Evolutionary conservation across 2,329 filamentous ascomycete species (phyloP).

Genomic region (Cytospora leucostoma): DNA sequence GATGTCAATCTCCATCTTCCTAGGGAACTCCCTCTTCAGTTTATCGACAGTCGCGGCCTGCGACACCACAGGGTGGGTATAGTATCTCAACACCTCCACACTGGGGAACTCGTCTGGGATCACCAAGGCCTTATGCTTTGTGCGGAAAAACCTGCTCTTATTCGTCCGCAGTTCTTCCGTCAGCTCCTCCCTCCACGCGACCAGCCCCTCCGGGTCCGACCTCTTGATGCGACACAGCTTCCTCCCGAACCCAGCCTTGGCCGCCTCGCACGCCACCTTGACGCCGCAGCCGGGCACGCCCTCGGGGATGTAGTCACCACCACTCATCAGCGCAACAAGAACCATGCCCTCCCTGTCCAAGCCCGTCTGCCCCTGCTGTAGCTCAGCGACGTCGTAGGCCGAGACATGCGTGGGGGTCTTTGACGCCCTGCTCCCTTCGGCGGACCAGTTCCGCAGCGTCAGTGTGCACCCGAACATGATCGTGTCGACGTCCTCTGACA

Average conservation of each 20-base stretch:
- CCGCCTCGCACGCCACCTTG: conserved; percentile 87
- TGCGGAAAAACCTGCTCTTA: conserved; percentile 76
- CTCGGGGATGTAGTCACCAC: conserved; percentile 88
- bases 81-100: conserved; percentile 76
- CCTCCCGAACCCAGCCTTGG: conserved; percentile 80
- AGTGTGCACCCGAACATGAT: conserved; percentile 91
- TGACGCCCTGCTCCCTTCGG: conserved; percentile 64
- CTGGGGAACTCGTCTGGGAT: conserved; percentile 85
- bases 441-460: conserved; percentile 80
- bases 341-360: conserved; percentile 89
- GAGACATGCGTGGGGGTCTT: conserved; percentile 83
- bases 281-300: conserved; percentile 86
- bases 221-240: conserved; percentile 68
- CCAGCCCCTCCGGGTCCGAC: conserved; percentile 60
- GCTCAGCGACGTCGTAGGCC: conserved; percentile 68
- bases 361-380: conserved; percentile 53
- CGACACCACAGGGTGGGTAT: conserved; percentile 85
- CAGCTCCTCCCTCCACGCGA: conserved; percentile 71
- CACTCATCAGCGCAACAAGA: conserved; percentile 89
- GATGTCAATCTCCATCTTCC: conserved; percentile 66
- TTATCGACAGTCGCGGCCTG: conserved; percentile 55
- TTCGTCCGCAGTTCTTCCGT: conserved; percentile 80
- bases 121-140: conserved; percentile 69
- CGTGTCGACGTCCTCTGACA: conserved; percentile 96
- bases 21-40: conserved; percentile 56